Conservation (phyloP, 768 basidiomycete genomes). For the Russula vinacea region DNA sequence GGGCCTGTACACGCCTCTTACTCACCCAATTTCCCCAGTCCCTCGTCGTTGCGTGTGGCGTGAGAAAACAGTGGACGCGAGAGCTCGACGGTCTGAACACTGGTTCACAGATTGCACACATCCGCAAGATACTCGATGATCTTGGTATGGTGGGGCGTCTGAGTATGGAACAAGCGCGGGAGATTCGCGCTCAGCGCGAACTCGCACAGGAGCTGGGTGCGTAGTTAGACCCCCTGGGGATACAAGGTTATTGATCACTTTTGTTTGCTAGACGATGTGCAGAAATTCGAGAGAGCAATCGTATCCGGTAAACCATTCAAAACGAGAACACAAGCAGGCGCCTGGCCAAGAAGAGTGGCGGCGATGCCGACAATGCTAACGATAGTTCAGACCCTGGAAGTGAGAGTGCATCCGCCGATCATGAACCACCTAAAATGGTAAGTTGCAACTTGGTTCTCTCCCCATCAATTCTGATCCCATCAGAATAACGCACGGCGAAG, state of each 20-base stretch:
- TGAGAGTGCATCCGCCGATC: slow-evolving; percentile 23
- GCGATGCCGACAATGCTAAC: slow-evolving; percentile 36
- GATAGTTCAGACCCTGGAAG: slow-evolving; percentile 38
- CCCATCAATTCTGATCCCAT: background rate
- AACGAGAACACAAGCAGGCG: slow-evolving; percentile 25
- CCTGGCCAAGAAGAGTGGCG: slow-evolving; percentile 27
- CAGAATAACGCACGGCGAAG: slow-evolving; percentile 51
- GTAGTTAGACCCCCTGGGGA: slow-evolving; percentile 31
- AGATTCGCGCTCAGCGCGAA: slow-evolving; percentile 70
- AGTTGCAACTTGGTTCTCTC: background rate
- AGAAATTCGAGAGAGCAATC: slow-evolving; percentile 57
- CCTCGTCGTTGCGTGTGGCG: slow-evolving; percentile 68
- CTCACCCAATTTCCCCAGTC: slow-evolving; percentile 42
- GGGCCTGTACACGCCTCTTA: slow-evolving; percentile 3
- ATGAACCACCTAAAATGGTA: slow-evolving; percentile 11
- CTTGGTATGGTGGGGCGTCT: slow-evolving; percentile 79
- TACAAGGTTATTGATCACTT: background rate
- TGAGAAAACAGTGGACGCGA: slow-evolving; percentile 74
- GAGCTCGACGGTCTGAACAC: slow-evolving; percentile 60
- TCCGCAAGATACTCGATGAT: slow-evolving; percentile 61
- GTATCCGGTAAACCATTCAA: slow-evolving; percentile 38
- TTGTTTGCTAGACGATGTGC: slow-evolving; percentile 61
- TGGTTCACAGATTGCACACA: slow-evolving; percentile 59
- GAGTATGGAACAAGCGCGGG: slow-evolving; percentile 77
- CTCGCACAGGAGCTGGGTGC: slow-evolving; percentile 73